A percentile compares a stretch with the other conserved stretches of the same genome.
phyloP scores from a whole-genome alignment of 768 basidiomycete species.

The Kondoa malvinella region DNA sequence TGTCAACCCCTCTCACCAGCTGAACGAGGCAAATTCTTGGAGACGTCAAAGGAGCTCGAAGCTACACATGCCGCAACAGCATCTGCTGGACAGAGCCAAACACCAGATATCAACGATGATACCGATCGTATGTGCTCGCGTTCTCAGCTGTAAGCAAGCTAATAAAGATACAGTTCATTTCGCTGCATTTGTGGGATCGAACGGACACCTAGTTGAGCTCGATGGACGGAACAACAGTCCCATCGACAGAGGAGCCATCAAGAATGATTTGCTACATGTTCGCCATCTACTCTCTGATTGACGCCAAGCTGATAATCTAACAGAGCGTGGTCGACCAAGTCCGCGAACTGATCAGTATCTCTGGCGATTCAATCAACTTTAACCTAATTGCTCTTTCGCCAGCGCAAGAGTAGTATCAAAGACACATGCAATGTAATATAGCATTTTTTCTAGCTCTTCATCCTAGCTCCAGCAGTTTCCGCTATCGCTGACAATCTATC shows the following conservation, averaged over 20 bases:
- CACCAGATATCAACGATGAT: constrained; percentile 44
- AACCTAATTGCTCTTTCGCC: constrained; percentile 48
- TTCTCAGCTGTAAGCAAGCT: too few relatives aligned
- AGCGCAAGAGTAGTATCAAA: constrained; percentile 24
- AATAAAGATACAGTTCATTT: too few relatives aligned
- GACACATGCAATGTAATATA: neutral
- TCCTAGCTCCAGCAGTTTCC: neutral
- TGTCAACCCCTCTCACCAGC: constrained; percentile 47
- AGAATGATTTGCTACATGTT: constrained; percentile 22
- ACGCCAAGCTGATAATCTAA: neutral
- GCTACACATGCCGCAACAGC: constrained; percentile 60
- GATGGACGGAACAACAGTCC: constrained; percentile 65
- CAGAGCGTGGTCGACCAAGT: constrained; percentile 52
- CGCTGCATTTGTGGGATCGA: constrained; percentile 63
- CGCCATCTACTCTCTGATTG: constrained; percentile 1
- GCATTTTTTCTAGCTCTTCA: neutral
- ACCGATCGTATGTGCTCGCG: too few relatives aligned
- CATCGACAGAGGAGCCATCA: constrained; percentile 41
- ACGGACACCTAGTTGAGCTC: constrained; percentile 54
- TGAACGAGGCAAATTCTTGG: constrained; percentile 58
- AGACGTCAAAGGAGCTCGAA: constrained; percentile 57
- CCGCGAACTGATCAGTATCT: constrained; percentile 41
- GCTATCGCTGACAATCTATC: constrained; percentile 14
- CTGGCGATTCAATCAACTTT: constrained; percentile 44
- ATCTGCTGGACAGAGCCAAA: constrained; percentile 47